phyloP scores from a whole-genome alignment of 352 stramenopile species.

The Pythium dissotocum region DNA sequence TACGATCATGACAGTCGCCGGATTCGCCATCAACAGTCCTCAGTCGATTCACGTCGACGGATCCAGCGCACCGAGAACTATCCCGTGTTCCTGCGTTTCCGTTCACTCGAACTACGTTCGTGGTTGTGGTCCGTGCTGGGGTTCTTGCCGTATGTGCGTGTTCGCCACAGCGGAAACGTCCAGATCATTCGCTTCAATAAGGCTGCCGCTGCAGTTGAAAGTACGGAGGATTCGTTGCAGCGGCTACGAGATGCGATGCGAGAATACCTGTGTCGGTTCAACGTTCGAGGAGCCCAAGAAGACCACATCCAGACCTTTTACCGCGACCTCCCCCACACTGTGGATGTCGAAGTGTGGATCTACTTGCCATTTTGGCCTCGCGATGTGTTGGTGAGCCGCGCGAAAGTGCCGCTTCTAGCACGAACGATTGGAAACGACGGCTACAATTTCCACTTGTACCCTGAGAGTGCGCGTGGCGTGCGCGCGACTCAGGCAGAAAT shows the following conservation, averaged over 20 bases:
- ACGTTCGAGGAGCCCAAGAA: background rate
- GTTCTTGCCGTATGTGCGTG: constrained; percentile 27
- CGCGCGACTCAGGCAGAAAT: constrained; percentile 11
- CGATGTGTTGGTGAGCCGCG: constrained; percentile 31
- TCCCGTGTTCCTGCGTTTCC: constrained; percentile 16
- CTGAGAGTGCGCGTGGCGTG: constrained; percentile 8
- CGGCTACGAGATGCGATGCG: background rate
- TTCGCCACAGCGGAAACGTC: constrained; percentile 5
- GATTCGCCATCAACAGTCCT: background rate
- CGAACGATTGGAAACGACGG: constrained; percentile 11
- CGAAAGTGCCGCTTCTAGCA: constrained; percentile 20
- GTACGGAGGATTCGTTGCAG: background rate
- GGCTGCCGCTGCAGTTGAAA: background rate
- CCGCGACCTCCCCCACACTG: constrained; percentile 25
- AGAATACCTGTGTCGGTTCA: constrained; percentile 9
- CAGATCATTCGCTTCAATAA: constrained; percentile 22
- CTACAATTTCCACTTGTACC: constrained; percentile 29
- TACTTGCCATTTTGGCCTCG: constrained; percentile 34
- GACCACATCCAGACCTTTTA: constrained; percentile 17
- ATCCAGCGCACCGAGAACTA: constrained; percentile 3
- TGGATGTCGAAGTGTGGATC: constrained; percentile 37
- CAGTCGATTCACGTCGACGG: background rate
- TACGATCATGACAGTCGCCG: background rate
- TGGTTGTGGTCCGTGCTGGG: constrained; percentile 34
- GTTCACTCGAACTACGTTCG: constrained; percentile 23